Evolutionary conservation across 345 rosid genomes (phyloP), one percentile per base, ranked within the genome.

Genomic region (Iberis pinnata): DNA sequence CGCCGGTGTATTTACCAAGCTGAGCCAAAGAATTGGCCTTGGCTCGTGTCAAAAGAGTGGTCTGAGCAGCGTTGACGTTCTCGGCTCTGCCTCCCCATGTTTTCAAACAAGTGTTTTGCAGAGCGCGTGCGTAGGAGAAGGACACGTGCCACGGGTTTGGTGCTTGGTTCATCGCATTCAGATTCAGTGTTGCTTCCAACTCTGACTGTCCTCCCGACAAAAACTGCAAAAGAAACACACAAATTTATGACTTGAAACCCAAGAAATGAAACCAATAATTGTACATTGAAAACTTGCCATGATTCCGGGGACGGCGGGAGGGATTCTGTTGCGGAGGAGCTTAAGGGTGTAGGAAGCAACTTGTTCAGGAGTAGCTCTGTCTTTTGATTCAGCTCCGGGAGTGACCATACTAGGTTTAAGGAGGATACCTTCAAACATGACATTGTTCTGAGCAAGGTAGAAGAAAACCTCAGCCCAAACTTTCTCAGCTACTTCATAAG

Each of bases 371-470:
- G 78, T 84, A 45, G 94, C 95, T 61, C 40, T 80, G 7, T 80
- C 95, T 65, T 78, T 87, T 74, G 85, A 75, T 68, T 84, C 98
- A 32, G 92, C 98, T 6, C 98, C 98, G 5, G 98, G 95, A 29
- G 96, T 90, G 37, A 90, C 96, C 98, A 90, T 90, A 78, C 95
- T 90, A 7, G 98, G 98, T 78, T 90, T 90, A 43, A 90, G 70
- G 60, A 90, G 98, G 64, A 90, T 90, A 45, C 96, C 96, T 71
- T 90, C 98, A 45, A 82, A 87, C 89, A 80, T 6, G 17, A 84
- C 95, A 64, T 84, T 90, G 84, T 84, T 87, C 75, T 87, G 87
- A 4, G 98, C 88, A 12, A 90, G 65, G 81, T 87, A 90, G 78
- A 64, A 90, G 86, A 90, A 90, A 45, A 90, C 95, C 69, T 90